Conservation (phyloP, 2,329 filamentous ascomycete genomes). For the Ustulina deusta region DNA sequence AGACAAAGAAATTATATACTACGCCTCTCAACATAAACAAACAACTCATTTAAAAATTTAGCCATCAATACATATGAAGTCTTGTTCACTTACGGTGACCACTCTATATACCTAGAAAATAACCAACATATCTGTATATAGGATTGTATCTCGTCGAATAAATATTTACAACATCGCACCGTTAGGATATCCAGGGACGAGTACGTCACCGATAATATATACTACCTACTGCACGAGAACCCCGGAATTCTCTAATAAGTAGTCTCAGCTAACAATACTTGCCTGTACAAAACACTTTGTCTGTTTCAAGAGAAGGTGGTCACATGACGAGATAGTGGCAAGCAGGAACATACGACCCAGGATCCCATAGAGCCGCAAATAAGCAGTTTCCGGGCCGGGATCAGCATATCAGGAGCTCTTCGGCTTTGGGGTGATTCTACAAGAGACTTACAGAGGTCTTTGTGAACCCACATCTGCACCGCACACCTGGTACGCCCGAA, state of each 20-base stretch:
- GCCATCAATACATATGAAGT: not conserved
- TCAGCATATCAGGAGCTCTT: not conserved
- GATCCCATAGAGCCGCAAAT: not conserved
- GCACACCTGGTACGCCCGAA: not conserved
- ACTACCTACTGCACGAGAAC: not conserved
- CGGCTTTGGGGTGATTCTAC: not conserved
- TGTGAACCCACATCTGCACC: not conserved
- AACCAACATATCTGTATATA: not conserved
- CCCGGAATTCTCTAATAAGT: not conserved
- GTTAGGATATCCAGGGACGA: too few relatives aligned
- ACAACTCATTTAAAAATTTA: not conserved
- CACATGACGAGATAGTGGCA: constrained; percentile 7
- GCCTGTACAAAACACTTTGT: not conserved
- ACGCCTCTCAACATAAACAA: not conserved
- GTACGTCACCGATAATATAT: not conserved
- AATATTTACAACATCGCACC: too few relatives aligned
- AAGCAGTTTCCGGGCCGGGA: not conserved
- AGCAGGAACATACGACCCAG: not conserved
- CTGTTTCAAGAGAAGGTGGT: not conserved
- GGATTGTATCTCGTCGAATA: too few relatives aligned
- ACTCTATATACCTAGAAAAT: not conserved
- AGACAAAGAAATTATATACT: not conserved
- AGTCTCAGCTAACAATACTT: not conserved
- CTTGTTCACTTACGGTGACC: not conserved
- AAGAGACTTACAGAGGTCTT: not conserved